A percentile compares a stretch with the other conserved stretches of the same genome.
Evolutionary conservation across 164 flowering plant species (phyloP).

Genomic region (Saururus chinensis): DNA sequence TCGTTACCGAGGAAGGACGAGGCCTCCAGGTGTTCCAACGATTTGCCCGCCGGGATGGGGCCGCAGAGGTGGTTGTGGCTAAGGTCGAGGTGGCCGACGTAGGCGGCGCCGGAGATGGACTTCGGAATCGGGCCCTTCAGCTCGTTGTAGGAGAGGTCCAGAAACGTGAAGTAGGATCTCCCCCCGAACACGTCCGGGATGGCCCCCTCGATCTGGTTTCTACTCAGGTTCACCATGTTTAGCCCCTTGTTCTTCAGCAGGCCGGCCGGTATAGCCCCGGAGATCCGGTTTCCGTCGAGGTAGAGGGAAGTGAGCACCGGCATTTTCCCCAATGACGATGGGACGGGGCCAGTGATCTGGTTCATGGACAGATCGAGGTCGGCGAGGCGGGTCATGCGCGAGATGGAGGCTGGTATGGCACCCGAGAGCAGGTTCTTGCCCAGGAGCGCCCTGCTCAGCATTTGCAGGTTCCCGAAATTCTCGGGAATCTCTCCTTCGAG

Average conservation of each 20-base stretch:
- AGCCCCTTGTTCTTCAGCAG: slow-evolving; percentile 35
- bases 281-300: slow-evolving; percentile 48
- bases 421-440: slow-evolving; percentile 49
- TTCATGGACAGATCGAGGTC: slow-evolving; percentile 69
- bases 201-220: slow-evolving; percentile 43
- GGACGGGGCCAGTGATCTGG: slow-evolving; percentile 44
- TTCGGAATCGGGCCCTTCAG: slow-evolving; percentile 55
- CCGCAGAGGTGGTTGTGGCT: slow-evolving; percentile 86
- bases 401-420: slow-evolving; percentile 45
- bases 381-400: slow-evolving; percentile 53
- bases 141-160: slow-evolving; percentile 59
- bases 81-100: slow-evolving; percentile 76
- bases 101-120: slow-evolving; percentile 41
- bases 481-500: slow-evolving; percentile 53
- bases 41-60: slow-evolving; percentile 54
- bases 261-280: slow-evolving; percentile 57
- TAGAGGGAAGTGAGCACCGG: slow-evolving; percentile 61
- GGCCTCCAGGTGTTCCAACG: slow-evolving; percentile 74
- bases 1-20: slow-evolving; percentile 64
- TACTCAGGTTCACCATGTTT: slow-evolving; percentile 58
- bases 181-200: slow-evolving; percentile 73
- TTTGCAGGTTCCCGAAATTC: slow-evolving; percentile 39
- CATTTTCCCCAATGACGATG: slow-evolving; percentile 52
- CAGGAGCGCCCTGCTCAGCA: slow-evolving; percentile 78
- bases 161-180: slow-evolving; percentile 55